Evolutionary conservation across 257 asterid species (phyloP), one percentile per base, ranked within the genome.

Genomic region (Solanum habrochaites): DNA sequence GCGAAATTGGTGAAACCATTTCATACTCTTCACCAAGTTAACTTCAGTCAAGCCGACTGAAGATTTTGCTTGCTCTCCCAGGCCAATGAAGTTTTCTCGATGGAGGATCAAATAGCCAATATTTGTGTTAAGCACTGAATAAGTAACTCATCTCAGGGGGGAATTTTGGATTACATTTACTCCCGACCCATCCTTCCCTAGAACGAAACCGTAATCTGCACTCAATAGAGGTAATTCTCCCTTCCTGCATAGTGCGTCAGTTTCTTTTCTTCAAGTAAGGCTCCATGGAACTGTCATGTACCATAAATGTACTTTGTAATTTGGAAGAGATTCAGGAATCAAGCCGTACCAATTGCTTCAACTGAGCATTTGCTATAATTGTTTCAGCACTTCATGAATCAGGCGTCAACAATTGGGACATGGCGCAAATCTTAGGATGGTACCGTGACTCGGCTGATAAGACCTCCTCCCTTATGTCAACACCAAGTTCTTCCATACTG

Each of bases 71-170:
- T 60, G 52, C 23, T 47, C n/a, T n/a, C n/a, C 25, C 6, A 42
- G 2, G 77, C 29, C 23, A 15, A 72, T 12, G 16, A 78, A 10
- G 43, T 43, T 78, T 78, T 7, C 43, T 9, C 29, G 9, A 21
- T 52, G 16, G 1, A 90, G 21, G 86, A 90, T 92, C 94, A 31
- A 90, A 47, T 87, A 88, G 62, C 88, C 92, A 90, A 91, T 85
- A 88, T 89, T 91, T 3, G 93, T n/a, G 93, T 88, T n/a, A n/a
- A 87, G 70, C 86, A 92, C 77, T 10, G 94, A 91, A 86, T 91
- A 92, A 4, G 93, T 86, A 20, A 92, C 94, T n/a, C 29, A 88
- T 80, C 1, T 86, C 86, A 4, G 94, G 94, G 13, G 83, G 82
- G 18, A 87, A 81, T 87, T 88, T 88, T 18, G 83, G 83, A 10